Percentiles rank a stretch among this genome's conserved stretches.
phyloP scores from a whole-genome alignment of 2,329 filamentous ascomycete genomes.

The Pseudocercospora musae region DNA sequence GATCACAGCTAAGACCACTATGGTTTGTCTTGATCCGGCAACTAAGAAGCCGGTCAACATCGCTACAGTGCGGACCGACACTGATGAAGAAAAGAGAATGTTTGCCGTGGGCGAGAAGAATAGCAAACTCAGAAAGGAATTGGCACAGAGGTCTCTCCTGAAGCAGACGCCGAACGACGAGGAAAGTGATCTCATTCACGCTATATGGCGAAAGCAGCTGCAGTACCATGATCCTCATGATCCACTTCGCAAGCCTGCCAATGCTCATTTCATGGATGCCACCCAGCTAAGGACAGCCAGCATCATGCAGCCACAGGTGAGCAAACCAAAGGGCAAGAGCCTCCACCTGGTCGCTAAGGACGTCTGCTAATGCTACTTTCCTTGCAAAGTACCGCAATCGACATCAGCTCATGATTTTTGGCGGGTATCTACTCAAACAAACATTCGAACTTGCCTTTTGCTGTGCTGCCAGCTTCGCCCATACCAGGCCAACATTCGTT shows the following conservation, averaged over 20 bases:
- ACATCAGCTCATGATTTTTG: conserved; percentile 76
- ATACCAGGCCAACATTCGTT: conserved; percentile 67
- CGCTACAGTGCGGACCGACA: conserved; percentile 60
- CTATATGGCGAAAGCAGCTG: conserved; percentile 67
- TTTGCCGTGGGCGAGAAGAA: conserved; percentile 64
- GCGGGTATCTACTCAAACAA: conserved; percentile 69
- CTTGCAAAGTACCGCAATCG: background rate
- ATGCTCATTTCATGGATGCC: conserved; percentile 61
- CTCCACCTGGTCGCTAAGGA: background rate
- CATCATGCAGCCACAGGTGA: conserved; percentile 68
- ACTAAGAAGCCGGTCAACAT: conserved; percentile 66
- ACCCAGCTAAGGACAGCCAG: conserved; percentile 62
- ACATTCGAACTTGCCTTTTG: conserved; percentile 76
- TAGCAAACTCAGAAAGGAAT: conserved; percentile 63
- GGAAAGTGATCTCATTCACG: conserved; percentile 69
- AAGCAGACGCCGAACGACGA: conserved; percentile 67
- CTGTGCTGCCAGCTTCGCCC: conserved; percentile 67
- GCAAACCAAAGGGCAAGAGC: conserved; percentile 39
- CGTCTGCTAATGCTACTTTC: background rate
- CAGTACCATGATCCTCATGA: conserved; percentile 61
- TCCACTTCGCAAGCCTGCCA: conserved; percentile 52
- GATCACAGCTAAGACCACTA: conserved; percentile 72
- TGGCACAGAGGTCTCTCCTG: conserved; percentile 58
- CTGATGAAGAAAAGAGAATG: conserved; percentile 61
- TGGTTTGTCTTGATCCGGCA: conserved; percentile 68